Conservation (phyloP, 1,284 basidiomycete genomes). For the Athelia sp. region DNA sequence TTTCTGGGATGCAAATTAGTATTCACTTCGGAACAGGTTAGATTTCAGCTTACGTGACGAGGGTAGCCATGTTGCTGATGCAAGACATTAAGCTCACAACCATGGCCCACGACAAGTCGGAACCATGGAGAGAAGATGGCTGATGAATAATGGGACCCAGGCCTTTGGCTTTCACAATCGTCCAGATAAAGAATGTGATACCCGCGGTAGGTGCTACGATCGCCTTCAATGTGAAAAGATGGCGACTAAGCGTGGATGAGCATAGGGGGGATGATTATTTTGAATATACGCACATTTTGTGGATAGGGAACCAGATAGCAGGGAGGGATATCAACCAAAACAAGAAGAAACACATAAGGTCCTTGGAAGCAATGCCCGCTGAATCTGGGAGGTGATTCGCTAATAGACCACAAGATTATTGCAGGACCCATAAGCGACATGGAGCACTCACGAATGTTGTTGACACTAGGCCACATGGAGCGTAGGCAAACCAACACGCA, state of each 20-base stretch:
- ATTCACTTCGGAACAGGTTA: conserved; percentile 1
- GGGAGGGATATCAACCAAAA: conserved; percentile 83
- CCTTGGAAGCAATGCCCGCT: conserved; percentile 64
- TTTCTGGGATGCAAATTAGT: conserved; percentile 37
- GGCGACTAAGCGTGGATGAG: conserved; percentile 46
- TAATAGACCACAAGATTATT: conserved; percentile 32
- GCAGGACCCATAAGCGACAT: conserved; percentile 14
- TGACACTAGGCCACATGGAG: conserved; percentile 70
- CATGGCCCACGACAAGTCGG: conserved; percentile 77
- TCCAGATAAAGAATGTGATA: conserved; percentile 80
- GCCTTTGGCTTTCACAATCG: conserved; percentile 73
- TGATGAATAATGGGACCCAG: conserved; percentile 77
- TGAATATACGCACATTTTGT: conserved; percentile 56
- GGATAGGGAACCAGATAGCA: conserved; percentile 77
- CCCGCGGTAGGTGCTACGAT: conserved; percentile 70
- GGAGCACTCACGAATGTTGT: conserved; percentile 53
- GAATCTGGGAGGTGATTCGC: conserved; percentile 68
- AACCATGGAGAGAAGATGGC: conserved; percentile 62
- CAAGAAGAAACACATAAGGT: conserved; percentile 81
- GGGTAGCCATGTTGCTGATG: conserved; percentile 76
- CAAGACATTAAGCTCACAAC: conserved; percentile 73
- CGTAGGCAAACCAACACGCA: conserved; percentile 72
- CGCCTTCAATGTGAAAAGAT: conserved; percentile 80
- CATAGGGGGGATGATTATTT: conserved; percentile 8
- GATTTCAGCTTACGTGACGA: conserved; percentile 48